Percentiles rank a stretch among this genome's conserved stretches.
phyloP scores from a whole-genome alignment of 1,139 yeast species.

The Diutina pseudorugosa region DNA sequence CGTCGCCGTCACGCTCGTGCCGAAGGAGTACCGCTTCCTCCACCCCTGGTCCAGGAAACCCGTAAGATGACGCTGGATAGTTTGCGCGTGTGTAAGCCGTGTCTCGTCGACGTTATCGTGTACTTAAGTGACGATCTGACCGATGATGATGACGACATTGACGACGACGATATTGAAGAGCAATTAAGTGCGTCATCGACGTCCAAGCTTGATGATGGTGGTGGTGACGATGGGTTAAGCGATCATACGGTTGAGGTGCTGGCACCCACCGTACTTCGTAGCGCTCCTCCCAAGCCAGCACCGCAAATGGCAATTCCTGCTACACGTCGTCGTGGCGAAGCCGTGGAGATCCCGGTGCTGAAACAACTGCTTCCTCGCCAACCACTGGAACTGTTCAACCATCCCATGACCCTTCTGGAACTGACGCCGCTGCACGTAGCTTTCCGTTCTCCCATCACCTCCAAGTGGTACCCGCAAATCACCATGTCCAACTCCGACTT shows the following conservation, averaged over 20 bases:
- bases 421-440: background rate
- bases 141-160: background rate
- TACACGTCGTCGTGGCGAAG: conserved; percentile 56
- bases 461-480: background rate
- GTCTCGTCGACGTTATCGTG: conserved; percentile 57
- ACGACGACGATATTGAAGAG: background rate
- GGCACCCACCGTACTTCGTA: background rate
- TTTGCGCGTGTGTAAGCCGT: conserved; percentile 69
- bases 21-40: background rate
- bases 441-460: background rate
- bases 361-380: conserved; percentile 3
- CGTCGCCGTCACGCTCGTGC: conserved; percentile 5
- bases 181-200: too few relatives aligned
- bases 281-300: conserved; percentile 34
- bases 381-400: conserved; percentile 1
- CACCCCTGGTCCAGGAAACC: background rate
- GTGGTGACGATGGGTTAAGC: background rate
- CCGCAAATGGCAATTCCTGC: conserved; percentile 80
- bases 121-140: conserved; percentile 49
- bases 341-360: conserved; percentile 55
- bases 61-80: conserved; percentile 41
- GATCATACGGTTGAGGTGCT: background rate
- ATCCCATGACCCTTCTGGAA: background rate
- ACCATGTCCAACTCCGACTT: background rate
- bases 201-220: background rate